Conservation (phyloP, 495 filamentous ascomycete species). For the Penicillium cosmopolitanum region DNA sequence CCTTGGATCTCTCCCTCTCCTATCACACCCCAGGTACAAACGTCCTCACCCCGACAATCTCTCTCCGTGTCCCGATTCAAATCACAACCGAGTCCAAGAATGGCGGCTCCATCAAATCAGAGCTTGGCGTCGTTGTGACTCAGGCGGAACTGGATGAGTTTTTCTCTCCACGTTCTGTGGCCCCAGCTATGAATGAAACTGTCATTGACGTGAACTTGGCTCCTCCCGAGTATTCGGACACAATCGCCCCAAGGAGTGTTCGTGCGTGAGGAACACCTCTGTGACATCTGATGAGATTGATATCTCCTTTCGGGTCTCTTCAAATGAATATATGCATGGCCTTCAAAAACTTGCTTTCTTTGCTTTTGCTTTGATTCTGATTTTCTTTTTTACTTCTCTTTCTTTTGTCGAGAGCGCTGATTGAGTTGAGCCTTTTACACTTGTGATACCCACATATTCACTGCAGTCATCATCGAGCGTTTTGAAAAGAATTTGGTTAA, state of each 20-base stretch:
- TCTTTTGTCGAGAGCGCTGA: background rate
- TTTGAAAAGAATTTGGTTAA: background rate
- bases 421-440: background rate
- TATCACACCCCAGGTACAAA: slow-evolving; percentile 61
- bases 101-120: slow-evolving; percentile 22
- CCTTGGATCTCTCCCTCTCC: slow-evolving; percentile 67
- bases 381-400: background rate
- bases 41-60: slow-evolving; percentile 56
- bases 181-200: slow-evolving; percentile 14
- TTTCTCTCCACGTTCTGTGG: slow-evolving; percentile 42
- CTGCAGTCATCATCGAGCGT: background rate
- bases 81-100: slow-evolving; percentile 48
- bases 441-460: background rate
- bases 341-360: too few species aligned
- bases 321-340: too few species aligned
- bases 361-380: too few species aligned
- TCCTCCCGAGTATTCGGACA: slow-evolving; percentile 29
- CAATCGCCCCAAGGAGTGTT: background rate
- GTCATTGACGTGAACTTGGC: slow-evolving; percentile 23
- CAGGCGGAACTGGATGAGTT: slow-evolving; percentile 45
- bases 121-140: slow-evolving; percentile 30
- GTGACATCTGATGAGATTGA: background rate
- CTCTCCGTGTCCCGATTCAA: slow-evolving; percentile 77
- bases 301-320: background rate
- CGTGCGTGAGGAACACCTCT: background rate